A percentile compares a stretch with the other conserved stretches of the same genome.
phyloP scores from a whole-genome alignment of 202 grass and related monocot genomes.

The Zoysia matrella region DNA sequence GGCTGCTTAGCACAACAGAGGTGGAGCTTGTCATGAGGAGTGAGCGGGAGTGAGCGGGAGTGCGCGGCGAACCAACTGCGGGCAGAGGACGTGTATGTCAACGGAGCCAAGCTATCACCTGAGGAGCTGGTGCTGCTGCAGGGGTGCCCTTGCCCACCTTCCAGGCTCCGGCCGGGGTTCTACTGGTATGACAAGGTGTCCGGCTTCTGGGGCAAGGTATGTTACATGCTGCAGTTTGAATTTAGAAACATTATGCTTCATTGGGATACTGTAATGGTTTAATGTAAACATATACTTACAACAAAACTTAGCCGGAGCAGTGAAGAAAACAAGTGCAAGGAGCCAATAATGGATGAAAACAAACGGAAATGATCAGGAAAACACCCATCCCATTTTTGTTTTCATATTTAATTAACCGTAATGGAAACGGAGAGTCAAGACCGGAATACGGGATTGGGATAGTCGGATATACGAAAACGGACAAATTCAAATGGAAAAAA shows the following conservation, averaged over 20 bases:
- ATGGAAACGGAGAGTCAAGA: too few relatives aligned
- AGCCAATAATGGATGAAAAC: too few relatives aligned
- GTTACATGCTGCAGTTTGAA: conserved; percentile 11
- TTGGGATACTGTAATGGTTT: not conserved
- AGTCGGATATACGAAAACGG: too few relatives aligned
- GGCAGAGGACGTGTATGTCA: conserved; percentile 77
- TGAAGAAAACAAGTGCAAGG: too few relatives aligned
- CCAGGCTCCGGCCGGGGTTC: conserved; percentile 72
- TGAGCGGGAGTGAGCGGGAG: conserved; percentile 81
- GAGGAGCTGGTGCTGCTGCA: conserved; percentile 79
- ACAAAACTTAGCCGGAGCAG: too few relatives aligned
- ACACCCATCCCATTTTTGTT: too few relatives aligned
- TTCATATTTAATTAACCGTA: too few relatives aligned
- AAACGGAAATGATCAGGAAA: too few relatives aligned
- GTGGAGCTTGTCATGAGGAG: conserved; percentile 66
- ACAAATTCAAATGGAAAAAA: too few relatives aligned
- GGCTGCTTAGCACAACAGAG: conserved; percentile 65
- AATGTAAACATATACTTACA: not conserved
- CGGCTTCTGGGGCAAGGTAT: conserved; percentile 97
- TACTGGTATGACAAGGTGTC: conserved; percentile 99
- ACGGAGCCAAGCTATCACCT: conserved; percentile 55
- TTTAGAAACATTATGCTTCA: not conserved
- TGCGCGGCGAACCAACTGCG: conserved; percentile 76
- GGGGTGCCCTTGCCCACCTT: conserved; percentile 72
- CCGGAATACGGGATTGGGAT: too few relatives aligned